These are phyloP conservation scores for Emericellopsis cladophorae DNA, from an alignment of 2,329 filamentous ascomycete species.

Conservation along the genomic window DNA sequence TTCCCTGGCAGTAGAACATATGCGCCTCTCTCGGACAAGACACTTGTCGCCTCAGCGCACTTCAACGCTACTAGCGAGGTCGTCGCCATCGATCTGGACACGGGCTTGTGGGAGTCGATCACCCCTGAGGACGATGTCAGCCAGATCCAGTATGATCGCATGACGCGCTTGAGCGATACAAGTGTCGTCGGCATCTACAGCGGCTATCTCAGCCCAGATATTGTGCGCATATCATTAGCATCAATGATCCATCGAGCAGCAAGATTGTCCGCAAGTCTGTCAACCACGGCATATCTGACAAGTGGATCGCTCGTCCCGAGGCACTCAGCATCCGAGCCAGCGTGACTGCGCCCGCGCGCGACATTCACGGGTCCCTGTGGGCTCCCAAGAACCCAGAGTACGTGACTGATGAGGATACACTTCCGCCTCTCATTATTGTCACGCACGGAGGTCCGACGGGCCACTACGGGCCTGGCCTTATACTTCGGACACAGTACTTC, in stretches of 20 bases:
- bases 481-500: constrained; percentile 34
- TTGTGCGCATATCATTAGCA: constrained; percentile 21
- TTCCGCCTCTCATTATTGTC: constrained; percentile 31
- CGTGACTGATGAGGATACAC: constrained; percentile 15
- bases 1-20: constrained; percentile 24
- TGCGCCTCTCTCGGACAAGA: constrained; percentile 18
- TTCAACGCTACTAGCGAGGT: constrained; percentile 19
- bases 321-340: constrained; percentile 16
- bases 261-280: constrained; percentile 19
- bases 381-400: constrained; percentile 33
- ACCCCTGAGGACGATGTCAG: constrained; percentile 15
- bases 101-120: constrained; percentile 15
- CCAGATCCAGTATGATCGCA: constrained; percentile 15
- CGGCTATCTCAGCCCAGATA: constrained; percentile 12
- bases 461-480: constrained; percentile 27
- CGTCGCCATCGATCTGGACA: constrained; percentile 23
- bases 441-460: constrained; percentile 40
- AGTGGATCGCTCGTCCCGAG: constrained; percentile 23
- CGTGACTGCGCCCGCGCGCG: constrained; percentile 10
- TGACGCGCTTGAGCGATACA: constrained; percentile 11
- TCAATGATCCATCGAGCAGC: constrained; percentile 10
- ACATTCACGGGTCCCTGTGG: constrained; percentile 32
- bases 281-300: constrained; percentile 13
- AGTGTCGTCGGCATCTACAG: constrained; percentile 24
- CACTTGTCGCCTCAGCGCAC: constrained; percentile 19